Conservation (phyloP, 495 filamentous ascomycete genomes). For the Glonium stellatum region DNA sequence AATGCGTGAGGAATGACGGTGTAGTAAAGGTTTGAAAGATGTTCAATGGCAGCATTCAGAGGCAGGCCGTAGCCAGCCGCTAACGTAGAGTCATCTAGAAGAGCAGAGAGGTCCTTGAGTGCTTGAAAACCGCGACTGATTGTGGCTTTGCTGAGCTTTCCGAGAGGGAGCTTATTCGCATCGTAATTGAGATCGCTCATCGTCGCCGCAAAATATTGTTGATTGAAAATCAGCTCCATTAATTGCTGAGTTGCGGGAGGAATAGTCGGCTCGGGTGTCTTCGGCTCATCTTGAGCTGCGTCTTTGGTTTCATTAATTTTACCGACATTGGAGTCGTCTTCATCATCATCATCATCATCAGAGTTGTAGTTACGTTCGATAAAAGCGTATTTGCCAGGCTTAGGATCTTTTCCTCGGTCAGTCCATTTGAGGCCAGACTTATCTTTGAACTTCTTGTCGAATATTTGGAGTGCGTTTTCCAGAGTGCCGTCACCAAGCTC, state of each 20-base stretch:
- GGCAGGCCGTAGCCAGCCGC: constrained; percentile 44
- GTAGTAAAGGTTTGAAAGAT: constrained; percentile 68
- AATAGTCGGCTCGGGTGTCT: constrained; percentile 46
- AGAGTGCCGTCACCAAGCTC: constrained; percentile 41
- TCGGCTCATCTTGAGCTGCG: background rate
- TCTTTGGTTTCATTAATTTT: constrained; percentile 16
- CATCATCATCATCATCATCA: constrained; percentile 52
- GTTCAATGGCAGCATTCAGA: constrained; percentile 43
- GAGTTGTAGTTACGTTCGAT: constrained; percentile 62
- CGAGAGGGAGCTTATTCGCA: constrained; percentile 68
- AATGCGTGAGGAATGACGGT: constrained; percentile 77
- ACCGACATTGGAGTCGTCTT: constrained; percentile 39
- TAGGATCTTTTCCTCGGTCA: constrained; percentile 52
- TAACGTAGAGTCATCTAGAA: constrained; percentile 47
- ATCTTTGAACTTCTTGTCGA: constrained; percentile 69
- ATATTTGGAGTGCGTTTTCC: constrained; percentile 45
- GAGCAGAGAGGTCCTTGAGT: constrained; percentile 61
- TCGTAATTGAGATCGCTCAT: constrained; percentile 71
- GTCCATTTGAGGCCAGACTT: constrained; percentile 68
- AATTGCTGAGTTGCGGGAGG: constrained; percentile 53
- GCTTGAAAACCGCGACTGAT: constrained; percentile 62
- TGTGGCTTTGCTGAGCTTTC: constrained; percentile 72
- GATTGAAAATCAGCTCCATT: constrained; percentile 78
- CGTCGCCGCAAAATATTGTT: constrained; percentile 54
- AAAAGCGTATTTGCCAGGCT: constrained; percentile 66